A percentile compares a stretch with the other conserved stretches of the same genome.
Evolutionary conservation across 179 eudicot genomes (phyloP).

Genomic region (Sideroxylon spinosum): DNA sequence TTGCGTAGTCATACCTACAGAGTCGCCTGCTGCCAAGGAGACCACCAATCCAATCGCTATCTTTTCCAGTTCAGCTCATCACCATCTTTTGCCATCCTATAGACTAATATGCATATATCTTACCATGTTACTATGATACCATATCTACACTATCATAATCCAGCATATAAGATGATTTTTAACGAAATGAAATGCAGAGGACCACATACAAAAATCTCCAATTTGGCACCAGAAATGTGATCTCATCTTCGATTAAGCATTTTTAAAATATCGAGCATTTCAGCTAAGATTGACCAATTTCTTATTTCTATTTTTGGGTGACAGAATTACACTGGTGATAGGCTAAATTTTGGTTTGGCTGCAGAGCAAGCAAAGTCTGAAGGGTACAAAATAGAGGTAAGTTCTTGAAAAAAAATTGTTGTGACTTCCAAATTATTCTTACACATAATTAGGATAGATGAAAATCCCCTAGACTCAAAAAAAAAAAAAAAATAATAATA

Average conservation of each 20-base stretch:
- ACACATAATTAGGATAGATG: background rate
- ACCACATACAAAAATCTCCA: background rate
- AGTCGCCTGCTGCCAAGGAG: no score
- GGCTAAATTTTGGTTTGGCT: conserved; percentile 94
- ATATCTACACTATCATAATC: no score
- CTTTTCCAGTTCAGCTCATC: no score
- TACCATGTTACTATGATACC: no score
- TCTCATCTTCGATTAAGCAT: background rate
- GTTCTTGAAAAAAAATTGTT: conserved; percentile 1
- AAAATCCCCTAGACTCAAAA: no score
- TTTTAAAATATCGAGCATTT: background rate
- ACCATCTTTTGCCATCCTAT: no score
- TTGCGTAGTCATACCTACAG: no score
- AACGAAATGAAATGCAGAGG: background rate
- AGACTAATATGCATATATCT: no score
- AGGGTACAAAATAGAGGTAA: conserved; percentile 91
- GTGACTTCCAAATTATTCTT: background rate
- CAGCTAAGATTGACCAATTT: background rate
- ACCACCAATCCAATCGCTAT: no score
- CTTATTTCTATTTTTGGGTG: conserved; percentile 2
- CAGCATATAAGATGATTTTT: background rate
- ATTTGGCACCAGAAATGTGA: background rate
- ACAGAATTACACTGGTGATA: conserved; percentile 96
- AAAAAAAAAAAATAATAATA: no score
- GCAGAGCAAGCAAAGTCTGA: conserved; percentile 97